Conservation (phyloP, 2,329 filamentous ascomycete species). For the Xylaria sp. region DNA sequence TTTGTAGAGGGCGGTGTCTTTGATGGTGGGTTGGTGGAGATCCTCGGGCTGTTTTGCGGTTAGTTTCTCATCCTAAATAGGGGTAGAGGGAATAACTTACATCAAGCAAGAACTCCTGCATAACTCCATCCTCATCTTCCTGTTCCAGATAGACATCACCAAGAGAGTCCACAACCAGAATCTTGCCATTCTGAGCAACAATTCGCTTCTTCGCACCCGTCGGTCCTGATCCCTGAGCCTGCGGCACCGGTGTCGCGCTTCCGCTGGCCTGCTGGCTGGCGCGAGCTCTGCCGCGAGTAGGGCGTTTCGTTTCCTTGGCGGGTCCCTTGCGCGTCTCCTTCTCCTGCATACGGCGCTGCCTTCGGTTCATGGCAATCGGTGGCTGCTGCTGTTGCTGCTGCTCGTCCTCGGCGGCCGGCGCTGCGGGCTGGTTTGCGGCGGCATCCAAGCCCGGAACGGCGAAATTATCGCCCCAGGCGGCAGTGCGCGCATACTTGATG, state of each 20-base stretch:
- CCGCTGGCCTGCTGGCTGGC: slow-evolving; percentile 38
- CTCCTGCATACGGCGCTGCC: slow-evolving; percentile 83
- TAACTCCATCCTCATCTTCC: slow-evolving; percentile 77
- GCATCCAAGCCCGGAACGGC: slow-evolving; percentile 63
- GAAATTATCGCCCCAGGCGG: slow-evolving; percentile 82
- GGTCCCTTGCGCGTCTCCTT: slow-evolving; percentile 71
- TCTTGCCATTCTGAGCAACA: slow-evolving; percentile 89
- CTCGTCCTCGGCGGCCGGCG: slow-evolving; percentile 42
- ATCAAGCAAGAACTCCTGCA: slow-evolving; percentile 80
- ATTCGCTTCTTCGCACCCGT: slow-evolving; percentile 80
- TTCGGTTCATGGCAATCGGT: slow-evolving; percentile 66
- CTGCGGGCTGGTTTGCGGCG: slow-evolving; percentile 40
- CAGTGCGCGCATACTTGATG: slow-evolving; percentile 79
- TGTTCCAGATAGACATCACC: slow-evolving; percentile 96
- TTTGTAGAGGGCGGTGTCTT: slow-evolving; percentile 75
- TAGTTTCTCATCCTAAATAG: slow-evolving; percentile 3
- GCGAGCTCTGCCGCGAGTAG: slow-evolving; percentile 34
- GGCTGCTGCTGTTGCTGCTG: slow-evolving; percentile 29
- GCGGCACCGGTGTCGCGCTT: slow-evolving; percentile 50
- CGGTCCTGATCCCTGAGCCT: slow-evolving; percentile 49
- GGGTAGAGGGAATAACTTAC: slow-evolving; percentile 46
- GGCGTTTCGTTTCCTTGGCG: slow-evolving; percentile 47
- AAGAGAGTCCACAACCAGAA: slow-evolving; percentile 83
- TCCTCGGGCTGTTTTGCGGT: slow-evolving; percentile 59
- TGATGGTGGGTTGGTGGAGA: slow-evolving; percentile 68